Base-by-base conservation (phyloP, 495 filamentous ascomycete genomes). In the Echria macrotheca region DNA sequence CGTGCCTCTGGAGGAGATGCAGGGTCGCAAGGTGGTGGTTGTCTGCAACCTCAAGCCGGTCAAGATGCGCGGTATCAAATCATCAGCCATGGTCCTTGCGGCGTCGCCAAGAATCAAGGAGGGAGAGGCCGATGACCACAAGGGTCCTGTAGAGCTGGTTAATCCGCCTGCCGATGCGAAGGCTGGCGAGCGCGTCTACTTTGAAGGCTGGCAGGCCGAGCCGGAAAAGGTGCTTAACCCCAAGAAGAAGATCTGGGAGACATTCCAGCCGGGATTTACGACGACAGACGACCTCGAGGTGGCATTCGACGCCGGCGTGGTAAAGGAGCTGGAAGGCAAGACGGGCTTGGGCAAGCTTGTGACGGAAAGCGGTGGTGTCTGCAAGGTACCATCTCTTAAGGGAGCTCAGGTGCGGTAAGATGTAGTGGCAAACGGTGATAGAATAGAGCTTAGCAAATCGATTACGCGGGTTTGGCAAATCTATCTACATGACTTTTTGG, bases 211-310 rank as follows among this genome's bases (percentile, higher is more conserved):
- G 84, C 74, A 81, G 56, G 90, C 88, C 28, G 84, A 95, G 77
- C 93, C 94, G 8, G 90, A 97, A 74, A 83, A 83, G 53, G 76
- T 87, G 44, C 78, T 98, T 55, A 97, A 97, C 74, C 93, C 94
- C 33, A 98, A 97, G 84, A 96, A 96, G 81, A 96, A 96, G 81
- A 69, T 96, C 46, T 97, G 90, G 89, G 93, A 98, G 77, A 88
- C 76, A 9, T 85, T 94, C 71, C 91, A 96, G 73, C 87, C 88
- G 4, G 93, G 91, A 0, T 97, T 97, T 69, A 89, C 83, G 17
- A 98, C 91, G 11, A 95, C 85, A 12, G 78, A 80, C 3, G 68
- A 66, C 28, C 69, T 86, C 43, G 88, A 89, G 70, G 94, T 95
- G 24, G 87, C 76, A n/a, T 76, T 74, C 48, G 69, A 76, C 35